phyloP scores from a whole-genome alignment of 2,329 filamentous ascomycete genomes.

The Fusarium sp. region DNA sequence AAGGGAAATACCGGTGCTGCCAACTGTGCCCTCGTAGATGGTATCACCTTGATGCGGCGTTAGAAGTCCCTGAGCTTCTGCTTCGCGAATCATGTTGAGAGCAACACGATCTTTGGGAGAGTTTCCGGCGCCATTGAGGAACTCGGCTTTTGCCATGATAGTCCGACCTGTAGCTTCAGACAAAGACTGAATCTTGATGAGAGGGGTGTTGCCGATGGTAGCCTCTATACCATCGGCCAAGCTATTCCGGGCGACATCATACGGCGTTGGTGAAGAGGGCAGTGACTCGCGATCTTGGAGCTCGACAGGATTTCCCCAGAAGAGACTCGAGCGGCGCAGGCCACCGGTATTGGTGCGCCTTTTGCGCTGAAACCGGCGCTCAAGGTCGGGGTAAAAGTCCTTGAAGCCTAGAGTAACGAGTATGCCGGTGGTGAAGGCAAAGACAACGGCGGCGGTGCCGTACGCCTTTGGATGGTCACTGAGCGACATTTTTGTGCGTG shows the following conservation, averaged over 20 bases:
- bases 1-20: constrained; percentile 95
- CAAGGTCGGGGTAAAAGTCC: constrained; percentile 83
- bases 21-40: constrained; percentile 97
- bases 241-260: constrained; percentile 50
- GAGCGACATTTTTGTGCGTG: constrained; percentile 68
- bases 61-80: constrained; percentile 83
- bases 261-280: constrained; percentile 44
- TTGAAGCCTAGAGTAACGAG: constrained; percentile 83
- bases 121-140: constrained; percentile 93
- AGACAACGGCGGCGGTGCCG: constrained; percentile 75
- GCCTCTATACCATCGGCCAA: constrained; percentile 87
- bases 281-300: constrained; percentile 70
- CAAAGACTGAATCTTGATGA: constrained; percentile 88
- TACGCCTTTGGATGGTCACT: constrained; percentile 74
- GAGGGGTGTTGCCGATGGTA: constrained; percentile 92
- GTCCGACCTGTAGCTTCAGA: constrained; percentile 89
- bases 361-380: constrained; percentile 72
- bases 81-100: constrained; percentile 86
- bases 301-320: constrained; percentile 64
- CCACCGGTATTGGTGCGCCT: constrained; percentile 44
- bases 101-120: constrained; percentile 97
- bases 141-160: constrained; percentile 95
- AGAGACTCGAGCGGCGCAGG: constrained; percentile 61
- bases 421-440: constrained; percentile 84
- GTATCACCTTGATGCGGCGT: constrained; percentile 88